These are phyloP conservation scores for Leptodermis oblonga DNA, from an alignment of 257 asterid genomes.

Conservation along the genomic window DNA sequence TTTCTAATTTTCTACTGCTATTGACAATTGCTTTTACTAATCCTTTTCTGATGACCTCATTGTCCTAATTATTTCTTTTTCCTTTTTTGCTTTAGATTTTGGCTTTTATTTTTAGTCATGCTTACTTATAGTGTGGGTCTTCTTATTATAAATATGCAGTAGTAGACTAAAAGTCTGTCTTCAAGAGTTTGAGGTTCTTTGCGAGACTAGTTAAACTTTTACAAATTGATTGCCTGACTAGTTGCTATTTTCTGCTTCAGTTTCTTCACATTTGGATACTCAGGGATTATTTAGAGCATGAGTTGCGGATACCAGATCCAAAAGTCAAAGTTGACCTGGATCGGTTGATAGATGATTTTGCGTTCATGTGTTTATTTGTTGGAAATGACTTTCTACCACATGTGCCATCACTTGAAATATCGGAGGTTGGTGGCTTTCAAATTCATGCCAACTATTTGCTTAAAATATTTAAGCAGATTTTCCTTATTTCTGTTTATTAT, in stretches of 20 bases:
- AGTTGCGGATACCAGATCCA: constrained; percentile 40
- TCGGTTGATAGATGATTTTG: constrained; percentile 59
- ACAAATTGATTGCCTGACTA: not conserved
- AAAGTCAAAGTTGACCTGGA: constrained; percentile 39
- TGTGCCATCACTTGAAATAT: constrained; percentile 54
- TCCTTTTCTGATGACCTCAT: too few relatives aligned
- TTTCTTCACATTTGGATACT: constrained; percentile 54
- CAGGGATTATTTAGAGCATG: constrained; percentile 48
- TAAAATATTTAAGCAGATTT: not conserved
- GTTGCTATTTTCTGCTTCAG: constrained; percentile 26
- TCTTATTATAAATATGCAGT: not conserved
- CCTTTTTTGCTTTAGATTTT: not conserved
- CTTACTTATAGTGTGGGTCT: not conserved
- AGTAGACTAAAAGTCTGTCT: not conserved
- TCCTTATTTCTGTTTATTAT: not conserved
- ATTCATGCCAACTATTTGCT: constrained; percentile 1
- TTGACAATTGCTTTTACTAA: too few relatives aligned
- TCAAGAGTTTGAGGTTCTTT: not conserved
- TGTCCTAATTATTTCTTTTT: too few relatives aligned
- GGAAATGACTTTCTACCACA: constrained; percentile 77
- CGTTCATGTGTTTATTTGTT: constrained; percentile 58
- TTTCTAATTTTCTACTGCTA: too few relatives aligned
- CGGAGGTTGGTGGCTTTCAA: constrained; percentile 45
- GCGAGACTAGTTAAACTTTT: not conserved
- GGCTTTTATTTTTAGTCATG: not conserved